phyloP scores from a whole-genome alignment of 176 grass and related monocot species.

The Avena eriantha region DNA sequence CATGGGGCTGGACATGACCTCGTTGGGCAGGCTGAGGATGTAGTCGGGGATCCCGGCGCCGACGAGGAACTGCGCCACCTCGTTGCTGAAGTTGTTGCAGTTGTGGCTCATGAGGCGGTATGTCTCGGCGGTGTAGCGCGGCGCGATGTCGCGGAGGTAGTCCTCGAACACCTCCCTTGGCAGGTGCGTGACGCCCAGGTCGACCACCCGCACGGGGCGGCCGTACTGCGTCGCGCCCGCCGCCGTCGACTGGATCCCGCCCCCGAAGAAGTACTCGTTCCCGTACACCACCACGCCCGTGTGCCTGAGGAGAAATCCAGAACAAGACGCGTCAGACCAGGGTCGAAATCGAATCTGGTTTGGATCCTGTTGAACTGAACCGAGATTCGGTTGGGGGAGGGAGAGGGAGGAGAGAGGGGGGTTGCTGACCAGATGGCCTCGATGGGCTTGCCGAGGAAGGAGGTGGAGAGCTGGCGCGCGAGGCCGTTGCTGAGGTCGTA shows the following conservation, averaged over 20 bases:
- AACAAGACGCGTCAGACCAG: accelerated
- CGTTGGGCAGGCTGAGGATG: constrained; percentile 75
- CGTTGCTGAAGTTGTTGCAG: constrained; percentile 98
- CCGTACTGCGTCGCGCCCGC: constrained; percentile 71
- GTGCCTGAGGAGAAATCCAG: constrained; percentile 45
- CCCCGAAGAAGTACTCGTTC: constrained; percentile 79
- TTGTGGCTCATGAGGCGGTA: constrained; percentile 85
- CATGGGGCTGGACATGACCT: constrained; percentile 91
- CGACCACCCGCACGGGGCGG: constrained; percentile 56
- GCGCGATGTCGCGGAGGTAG: constrained; percentile 76
- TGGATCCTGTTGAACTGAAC: neutral
- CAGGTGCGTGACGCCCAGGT: constrained; percentile 74
- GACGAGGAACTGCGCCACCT: constrained; percentile 78
- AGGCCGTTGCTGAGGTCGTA: constrained; percentile 97
- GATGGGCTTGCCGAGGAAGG: constrained; percentile 89
- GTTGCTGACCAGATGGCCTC: constrained; percentile 74
- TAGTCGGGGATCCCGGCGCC: constrained; percentile 68
- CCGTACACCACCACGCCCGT: constrained; percentile 84
- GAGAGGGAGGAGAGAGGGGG: neutral
- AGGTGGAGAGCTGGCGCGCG: constrained; percentile 74
- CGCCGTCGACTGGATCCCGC: constrained; percentile 75
- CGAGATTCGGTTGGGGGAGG: neutral
- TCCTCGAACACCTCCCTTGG: constrained; percentile 80
- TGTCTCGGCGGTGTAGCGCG: constrained; percentile 72
- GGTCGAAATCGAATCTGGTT: neutral